Evolutionary conservation across 371 early-diverging fungal species (phyloP), one percentile per base, ranked within the genome.

Genomic region (Actinomortierella wolfii): DNA sequence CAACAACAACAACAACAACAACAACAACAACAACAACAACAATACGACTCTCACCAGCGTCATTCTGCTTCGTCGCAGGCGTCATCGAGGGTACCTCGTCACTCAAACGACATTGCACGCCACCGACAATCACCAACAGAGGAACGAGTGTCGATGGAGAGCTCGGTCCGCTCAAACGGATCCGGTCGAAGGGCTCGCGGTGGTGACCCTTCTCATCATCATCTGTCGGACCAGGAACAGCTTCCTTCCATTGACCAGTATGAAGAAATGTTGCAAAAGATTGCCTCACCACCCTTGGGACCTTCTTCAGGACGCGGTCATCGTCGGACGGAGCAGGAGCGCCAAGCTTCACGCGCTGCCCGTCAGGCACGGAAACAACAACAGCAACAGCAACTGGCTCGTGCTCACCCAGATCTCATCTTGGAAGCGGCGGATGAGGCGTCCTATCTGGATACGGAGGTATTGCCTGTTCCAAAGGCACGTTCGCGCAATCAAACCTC

Each of bases 201-300:
- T 28, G 59, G 51, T 28, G 50, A 0, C 67, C 34, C 4, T 48
- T 63, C 45, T 54, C 59, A 24, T 62, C 62, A 18, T 62, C 59
- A 17, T 52, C 17, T 51, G 21, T 47, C 61, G 17, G 63, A 73
- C 2, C 58, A 57, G 0, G 18, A 51, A 0, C 40, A 29, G 1
- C 17, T 73, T 24, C 73, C 58, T 6, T 59, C 56, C 46, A 29
- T 73, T 28, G 73, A 73, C 48, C 67, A 73, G 40, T 73, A 73
- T 24, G 71, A 70, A 55, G 65, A 57, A 2, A 70, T 70, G 71
- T 50, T 70, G 3, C 57, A 64, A n/a, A 21, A 65, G 20, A 70
- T 70, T 57, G 55, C 71, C 25, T 70, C 71, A 5, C 65, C 71
- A 4, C 47, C 20, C 20, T 15, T 70, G 15, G 58, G 61, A 2